Conservation (phyloP, 176 grass and related monocot species). For the Rhynchospora pubera region DNA sequence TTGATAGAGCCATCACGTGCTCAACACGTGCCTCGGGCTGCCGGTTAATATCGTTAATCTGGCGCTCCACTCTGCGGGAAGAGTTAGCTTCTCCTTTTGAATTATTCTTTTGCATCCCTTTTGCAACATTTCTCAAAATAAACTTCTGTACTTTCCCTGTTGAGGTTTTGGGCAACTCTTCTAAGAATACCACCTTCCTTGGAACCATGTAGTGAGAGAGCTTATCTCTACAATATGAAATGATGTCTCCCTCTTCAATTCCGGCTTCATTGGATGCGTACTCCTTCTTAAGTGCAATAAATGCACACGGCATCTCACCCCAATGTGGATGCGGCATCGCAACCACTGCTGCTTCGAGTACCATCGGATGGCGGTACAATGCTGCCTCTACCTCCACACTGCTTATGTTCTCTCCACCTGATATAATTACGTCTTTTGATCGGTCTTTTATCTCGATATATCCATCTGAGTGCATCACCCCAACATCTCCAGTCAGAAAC, state of each 20-base stretch:
- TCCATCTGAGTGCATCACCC: conserved; percentile 50
- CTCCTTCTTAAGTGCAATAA: conserved; percentile 30
- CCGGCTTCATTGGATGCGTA: conserved; percentile 6
- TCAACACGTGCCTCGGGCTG: not conserved
- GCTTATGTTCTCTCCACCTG: conserved; percentile 80
- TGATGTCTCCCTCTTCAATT: conserved; percentile 41
- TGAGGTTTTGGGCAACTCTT: conserved; percentile 50
- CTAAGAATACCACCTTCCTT: conserved; percentile 49
- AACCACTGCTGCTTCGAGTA: conserved; percentile 44
- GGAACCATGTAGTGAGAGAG: conserved; percentile 55
- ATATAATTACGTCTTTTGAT: conserved; percentile 68
- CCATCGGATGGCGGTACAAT: conserved; percentile 46
- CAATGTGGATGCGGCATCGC: conserved; percentile 40
- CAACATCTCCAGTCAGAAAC: conserved; percentile 58
- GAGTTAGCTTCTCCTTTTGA: not conserved
- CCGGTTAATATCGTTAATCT: not conserved
- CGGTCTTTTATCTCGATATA: conserved; percentile 72
- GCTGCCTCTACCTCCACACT: conserved; percentile 56
- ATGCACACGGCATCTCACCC: conserved; percentile 46
- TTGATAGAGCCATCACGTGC: conserved; percentile 24
- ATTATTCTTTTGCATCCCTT: not conserved
- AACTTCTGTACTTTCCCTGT: conserved; percentile 62
- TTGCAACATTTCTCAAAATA: conserved; percentile 26
- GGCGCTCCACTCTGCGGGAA: not conserved
- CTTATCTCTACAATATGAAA: conserved; percentile 39